phyloP scores from a whole-genome alignment of 176 grass and related monocot genomes.

The Avena eriantha region DNA sequence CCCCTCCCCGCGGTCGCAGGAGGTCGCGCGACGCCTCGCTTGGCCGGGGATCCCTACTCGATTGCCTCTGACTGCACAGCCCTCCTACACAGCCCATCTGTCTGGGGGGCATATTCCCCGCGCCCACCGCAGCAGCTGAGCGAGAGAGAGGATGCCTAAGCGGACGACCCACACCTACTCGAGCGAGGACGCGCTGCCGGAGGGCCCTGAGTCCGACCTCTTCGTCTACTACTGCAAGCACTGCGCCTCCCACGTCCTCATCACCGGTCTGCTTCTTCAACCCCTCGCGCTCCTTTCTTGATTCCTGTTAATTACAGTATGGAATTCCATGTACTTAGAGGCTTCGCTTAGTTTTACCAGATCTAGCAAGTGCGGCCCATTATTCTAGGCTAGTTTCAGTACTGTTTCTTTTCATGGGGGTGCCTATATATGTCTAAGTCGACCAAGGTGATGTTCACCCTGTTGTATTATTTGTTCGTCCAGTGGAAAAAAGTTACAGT shows the following conservation, averaged over 20 bases:
- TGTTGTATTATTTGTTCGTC: not conserved
- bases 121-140: slow-evolving; percentile 27
- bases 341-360: not conserved
- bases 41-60: not conserved
- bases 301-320: not conserved
- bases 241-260: slow-evolving; percentile 95
- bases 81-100: too few species aligned
- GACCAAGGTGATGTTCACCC: not conserved
- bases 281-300: slow-evolving; percentile 5
- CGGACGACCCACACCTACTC: slow-evolving; percentile 99
- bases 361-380: slow-evolving; percentile 15
- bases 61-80: not conserved
- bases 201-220: slow-evolving; percentile 93
- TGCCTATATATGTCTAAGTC: not conserved
- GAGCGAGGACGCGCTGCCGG: slow-evolving; percentile 90
- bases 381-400: not conserved
- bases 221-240: slow-evolving; percentile 99
- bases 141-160: slow-evolving; percentile 73
- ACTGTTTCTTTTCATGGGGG: not conserved
- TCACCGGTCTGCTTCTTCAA: slow-evolving; percentile 64
- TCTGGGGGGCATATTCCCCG: not conserved
- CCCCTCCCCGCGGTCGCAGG: too few species aligned
- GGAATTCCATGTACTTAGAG: not conserved
- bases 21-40: too few species aligned
- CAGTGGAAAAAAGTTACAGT: not conserved